These are phyloP conservation scores for Suillus hirtellus DNA, from an alignment of 768 basidiomycete genomes.

Conservation along the genomic window DNA sequence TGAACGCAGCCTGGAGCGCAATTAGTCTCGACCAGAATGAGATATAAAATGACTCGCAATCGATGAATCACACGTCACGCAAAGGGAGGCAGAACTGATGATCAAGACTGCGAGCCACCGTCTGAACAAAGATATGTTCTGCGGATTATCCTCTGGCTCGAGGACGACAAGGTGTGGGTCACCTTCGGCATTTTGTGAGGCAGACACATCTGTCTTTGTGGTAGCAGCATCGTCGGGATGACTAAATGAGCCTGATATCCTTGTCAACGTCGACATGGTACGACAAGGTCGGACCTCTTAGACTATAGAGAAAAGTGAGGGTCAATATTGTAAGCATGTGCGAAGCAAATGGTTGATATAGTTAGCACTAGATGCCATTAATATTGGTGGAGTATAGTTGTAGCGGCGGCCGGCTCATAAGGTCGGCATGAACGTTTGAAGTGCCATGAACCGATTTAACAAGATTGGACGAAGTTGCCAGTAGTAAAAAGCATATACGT, in stretches of 20 bases:
- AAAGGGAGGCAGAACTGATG: conserved; percentile 48
- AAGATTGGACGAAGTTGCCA: neutral
- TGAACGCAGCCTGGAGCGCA: conserved; percentile 51
- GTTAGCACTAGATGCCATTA: neutral
- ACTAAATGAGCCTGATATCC: conserved; percentile 10
- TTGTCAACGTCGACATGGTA: conserved; percentile 12
- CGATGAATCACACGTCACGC: conserved; percentile 57
- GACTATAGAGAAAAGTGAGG: neutral
- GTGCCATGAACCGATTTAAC: neutral
- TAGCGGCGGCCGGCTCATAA: neutral
- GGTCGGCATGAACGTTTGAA: neutral
- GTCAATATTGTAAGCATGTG: neutral
- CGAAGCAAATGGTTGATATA: neutral
- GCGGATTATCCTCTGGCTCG: conserved; percentile 44
- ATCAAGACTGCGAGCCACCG: conserved; percentile 52
- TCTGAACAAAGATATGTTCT: conserved; percentile 37
- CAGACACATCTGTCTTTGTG: conserved; percentile 7
- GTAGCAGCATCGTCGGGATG: conserved; percentile 13
- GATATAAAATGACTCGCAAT: conserved; percentile 39
- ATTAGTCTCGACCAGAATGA: neutral
- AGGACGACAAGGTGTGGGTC: conserved; percentile 35
- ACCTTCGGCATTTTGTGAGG: conserved; percentile 9
- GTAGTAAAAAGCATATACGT: neutral
- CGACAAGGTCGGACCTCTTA: no score
- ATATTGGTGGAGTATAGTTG: neutral